Base-by-base conservation (phyloP, 305 asterid species). In the Fraxinus albicans region DNA sequence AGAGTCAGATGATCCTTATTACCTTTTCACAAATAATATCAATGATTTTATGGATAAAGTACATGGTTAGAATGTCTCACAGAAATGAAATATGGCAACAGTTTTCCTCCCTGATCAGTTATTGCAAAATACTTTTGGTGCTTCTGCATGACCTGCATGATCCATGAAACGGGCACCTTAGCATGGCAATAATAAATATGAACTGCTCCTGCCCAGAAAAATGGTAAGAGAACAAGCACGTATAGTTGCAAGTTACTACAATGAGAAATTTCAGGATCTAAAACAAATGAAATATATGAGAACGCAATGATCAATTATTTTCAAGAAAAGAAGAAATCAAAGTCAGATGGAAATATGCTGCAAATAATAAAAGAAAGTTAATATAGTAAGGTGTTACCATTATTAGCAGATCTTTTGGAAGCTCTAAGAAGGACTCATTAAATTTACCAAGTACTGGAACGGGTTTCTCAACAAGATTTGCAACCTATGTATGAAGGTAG, bases 381-480 rank as follows among this genome's bases (percentile, higher is more conserved):
- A 80, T 70, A 69, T 29, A 77, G n/a, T 73, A 84, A 67, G 25
- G 88, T 77, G 77, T 38, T 87, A 96, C 99, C 98, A 94, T 96
- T 85, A 92, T 89, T 69, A 96, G 88, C 77, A 96, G 93, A 40
- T 96, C 99, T 85, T 93, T 93, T 8, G 99, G 98, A 85, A 96
- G 99, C 90, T 92, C 88, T 73, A 96, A 92, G 89, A 96, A 96
- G 84, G 96, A 90, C 78, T 92, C 94, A 8, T 86, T 88, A 76
- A 96, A 96, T 83, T 88, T 85, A 10, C 99, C 98, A 83, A 94
- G 97, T 70, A 96, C 91, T 27, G 98, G 98, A 81, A 81, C 89
- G 77, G 99, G 98, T 88, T 97, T 93, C 91, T 96, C 99, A 79
- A 96, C 97, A 83, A 96, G 99, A 94, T 96, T 96, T 73, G 90